phyloP scores from a whole-genome alignment of 495 filamentous ascomycete genomes.

The Monascus purpureus region DNA sequence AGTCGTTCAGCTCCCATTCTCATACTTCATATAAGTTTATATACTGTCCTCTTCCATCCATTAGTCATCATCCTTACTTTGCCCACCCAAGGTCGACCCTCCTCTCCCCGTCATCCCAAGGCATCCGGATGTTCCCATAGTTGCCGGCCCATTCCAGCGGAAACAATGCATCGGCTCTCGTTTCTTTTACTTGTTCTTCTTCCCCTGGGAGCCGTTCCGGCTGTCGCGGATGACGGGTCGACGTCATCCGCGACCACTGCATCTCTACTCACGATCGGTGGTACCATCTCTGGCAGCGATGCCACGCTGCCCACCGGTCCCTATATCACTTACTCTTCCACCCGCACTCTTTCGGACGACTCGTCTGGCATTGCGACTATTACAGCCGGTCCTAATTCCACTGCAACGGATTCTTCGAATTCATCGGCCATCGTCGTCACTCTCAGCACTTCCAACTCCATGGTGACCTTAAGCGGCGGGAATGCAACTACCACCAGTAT shows the following conservation, averaged over 20 bases:
- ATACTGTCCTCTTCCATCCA: too few species aligned
- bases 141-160: neutral
- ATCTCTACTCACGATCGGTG: constrained; percentile 11
- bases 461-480: constrained; percentile 27
- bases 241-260: neutral
- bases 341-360: constrained; percentile 14
- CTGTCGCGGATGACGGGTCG: neutral
- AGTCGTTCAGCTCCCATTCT: too few species aligned
- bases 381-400: constrained; percentile 9
- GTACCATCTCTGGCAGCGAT: constrained; percentile 10
- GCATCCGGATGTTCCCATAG: neutral
- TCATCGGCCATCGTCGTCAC: constrained; percentile 6
- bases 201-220: neutral
- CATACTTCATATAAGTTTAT: too few species aligned
- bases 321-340: constrained; percentile 28
- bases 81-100: too few species aligned
- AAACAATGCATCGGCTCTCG: neutral
- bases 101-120: neutral
- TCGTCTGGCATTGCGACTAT: constrained; percentile 8
- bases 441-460: constrained; percentile 19
- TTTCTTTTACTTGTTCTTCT: neutral
- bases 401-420: constrained; percentile 20
- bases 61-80: too few species aligned
- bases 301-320: constrained; percentile 19
- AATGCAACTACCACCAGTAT: constrained; percentile 11